These are phyloP conservation scores for Dinochytrium kinnereticum DNA, from an alignment of 371 early-diverging fungal genomes.

Conservation along the genomic window DNA sequence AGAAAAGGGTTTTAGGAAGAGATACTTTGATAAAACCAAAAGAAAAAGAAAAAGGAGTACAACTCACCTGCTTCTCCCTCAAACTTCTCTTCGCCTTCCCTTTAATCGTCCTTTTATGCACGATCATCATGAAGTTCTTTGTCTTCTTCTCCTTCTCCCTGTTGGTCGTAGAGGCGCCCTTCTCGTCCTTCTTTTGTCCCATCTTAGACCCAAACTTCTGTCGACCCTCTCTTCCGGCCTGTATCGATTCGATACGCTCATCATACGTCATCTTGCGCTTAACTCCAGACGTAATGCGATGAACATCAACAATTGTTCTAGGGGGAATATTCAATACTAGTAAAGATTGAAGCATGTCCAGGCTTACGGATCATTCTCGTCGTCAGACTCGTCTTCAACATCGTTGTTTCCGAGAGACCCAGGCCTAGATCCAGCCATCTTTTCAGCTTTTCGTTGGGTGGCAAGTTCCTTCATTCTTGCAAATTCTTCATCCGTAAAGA, in stretches of 20 bases:
- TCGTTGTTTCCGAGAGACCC: constrained; percentile 26
- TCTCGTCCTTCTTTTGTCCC: constrained; percentile 77
- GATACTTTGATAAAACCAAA: neutral
- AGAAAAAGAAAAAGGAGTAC: neutral
- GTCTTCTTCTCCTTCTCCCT: constrained; percentile 83
- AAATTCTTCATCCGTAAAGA: constrained; percentile 93
- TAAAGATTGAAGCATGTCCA: neutral
- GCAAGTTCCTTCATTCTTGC: constrained; percentile 77
- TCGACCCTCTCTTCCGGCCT: constrained; percentile 87
- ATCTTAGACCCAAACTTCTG: constrained; percentile 89
- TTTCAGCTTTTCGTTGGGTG: constrained; percentile 62
- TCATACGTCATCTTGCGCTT: constrained; percentile 91
- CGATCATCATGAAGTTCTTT: constrained; percentile 94
- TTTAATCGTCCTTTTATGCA: constrained; percentile 85
- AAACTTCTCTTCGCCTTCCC: constrained; percentile 83
- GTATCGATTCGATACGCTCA: constrained; percentile 84
- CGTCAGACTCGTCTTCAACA: constrained; percentile 43
- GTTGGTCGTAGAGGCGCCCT: constrained; percentile 51
- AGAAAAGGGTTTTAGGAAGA: neutral
- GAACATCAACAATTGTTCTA: constrained; percentile 52
- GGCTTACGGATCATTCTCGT: constrained; percentile 42
- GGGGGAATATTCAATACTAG: neutral
- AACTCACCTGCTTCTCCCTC: constrained; percentile 73
- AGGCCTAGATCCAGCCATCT: constrained; percentile 37
- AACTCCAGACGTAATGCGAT: constrained; percentile 80